phyloP scores from a whole-genome alignment of 1,284 basidiomycete genomes.

The Fistulinella cinereoalba region DNA sequence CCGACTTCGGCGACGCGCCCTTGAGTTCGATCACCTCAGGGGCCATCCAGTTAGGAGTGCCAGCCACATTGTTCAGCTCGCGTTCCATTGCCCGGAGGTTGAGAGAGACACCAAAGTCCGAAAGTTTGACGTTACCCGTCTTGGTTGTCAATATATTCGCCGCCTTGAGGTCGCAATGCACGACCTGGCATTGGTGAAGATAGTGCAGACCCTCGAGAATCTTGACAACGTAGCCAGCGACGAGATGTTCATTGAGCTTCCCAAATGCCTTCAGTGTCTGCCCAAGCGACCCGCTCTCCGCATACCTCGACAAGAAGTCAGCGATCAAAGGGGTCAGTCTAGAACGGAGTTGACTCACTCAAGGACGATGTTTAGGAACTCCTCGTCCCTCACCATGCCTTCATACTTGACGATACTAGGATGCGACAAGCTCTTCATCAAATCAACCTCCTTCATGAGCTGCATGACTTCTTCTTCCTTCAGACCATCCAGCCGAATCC shows the following conservation, averaged over 20 bases:
- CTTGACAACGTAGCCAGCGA: slow-evolving; percentile 88
- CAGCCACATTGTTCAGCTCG: slow-evolving; percentile 84
- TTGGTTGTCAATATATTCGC: slow-evolving; percentile 98
- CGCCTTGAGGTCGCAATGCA: slow-evolving; percentile 94
- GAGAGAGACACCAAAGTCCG: slow-evolving; percentile 98
- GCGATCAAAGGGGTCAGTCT: slow-evolving; percentile 12
- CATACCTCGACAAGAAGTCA: slow-evolving; percentile 57
- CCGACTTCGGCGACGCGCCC: slow-evolving; percentile 72
- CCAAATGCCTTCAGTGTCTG: slow-evolving; percentile 91
- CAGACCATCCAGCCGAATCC: slow-evolving; percentile 82
- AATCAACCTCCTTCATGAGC: slow-evolving; percentile 88
- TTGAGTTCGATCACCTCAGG: slow-evolving; percentile 90
- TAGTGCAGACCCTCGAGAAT: slow-evolving; percentile 92
- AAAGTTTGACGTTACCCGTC: slow-evolving; percentile 96
- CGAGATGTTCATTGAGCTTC: slow-evolving; percentile 84
- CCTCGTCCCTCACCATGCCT: slow-evolving; percentile 87
- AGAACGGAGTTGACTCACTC: slow-evolving; percentile 61
- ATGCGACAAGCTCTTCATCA: slow-evolving; percentile 85
- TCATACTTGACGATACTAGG: slow-evolving; percentile 96
- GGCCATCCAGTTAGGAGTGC: slow-evolving; percentile 98
- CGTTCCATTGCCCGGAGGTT: slow-evolving; percentile 94
- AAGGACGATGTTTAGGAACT: slow-evolving; percentile 86
- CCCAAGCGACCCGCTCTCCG: slow-evolving; percentile 90
- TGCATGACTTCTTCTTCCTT: slow-evolving; percentile 83
- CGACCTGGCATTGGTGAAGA: slow-evolving; percentile 78